Base-by-base conservation (phyloP, 192 early-diverging fungal species). In the Coemansia sp. region DNA sequence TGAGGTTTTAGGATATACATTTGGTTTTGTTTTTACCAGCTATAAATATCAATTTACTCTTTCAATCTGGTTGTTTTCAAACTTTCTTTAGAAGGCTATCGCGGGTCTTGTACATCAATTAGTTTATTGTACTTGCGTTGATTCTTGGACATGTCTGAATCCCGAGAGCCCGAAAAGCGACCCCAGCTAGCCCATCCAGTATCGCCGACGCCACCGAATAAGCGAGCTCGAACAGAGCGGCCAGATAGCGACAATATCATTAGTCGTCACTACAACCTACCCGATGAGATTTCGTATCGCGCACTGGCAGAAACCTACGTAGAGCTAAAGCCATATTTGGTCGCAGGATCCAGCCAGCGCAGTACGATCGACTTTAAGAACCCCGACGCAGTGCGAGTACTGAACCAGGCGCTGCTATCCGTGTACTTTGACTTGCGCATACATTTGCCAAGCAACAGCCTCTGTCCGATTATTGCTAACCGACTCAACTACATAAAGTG, bases 361-460 rank as follows among this genome's bases (percentile, higher is more conserved):
- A 64, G 42, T 62, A 69, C 67, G 29, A 62, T 81, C 6, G 70
- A 81, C 33, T 81, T 81, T 37, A 41, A 44, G 11, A 27, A 69
- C 29, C 29, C 70, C 3, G 45, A 34, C 3, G 62, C 79, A 1
- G 70, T 76, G 51, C 66, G 79, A 1, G 11, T 42, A 14, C 67
- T 81, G 33, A 81, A 81, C 41, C 63, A 42, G 17, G 79, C 74
- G 1, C 45, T 81, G n/a, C 67, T 81, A 3, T 27, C 31, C 4
- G 70, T 67, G 31, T 81, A 76, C 45, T 81, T 76, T 73, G 69
- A 69, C 17, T 59, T 81, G 17, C 36, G 67, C 21, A 64, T 81
- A 6, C 29, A 46, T 5, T 24, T 81, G 54, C 79, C 79, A 1
- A 36, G 16, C n/a, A 33, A 63, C 34, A 72, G 62, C 40, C 64